Evolutionary conservation across 257 asterid genomes (phyloP).

Genomic region (Osmanthus fragrans): DNA sequence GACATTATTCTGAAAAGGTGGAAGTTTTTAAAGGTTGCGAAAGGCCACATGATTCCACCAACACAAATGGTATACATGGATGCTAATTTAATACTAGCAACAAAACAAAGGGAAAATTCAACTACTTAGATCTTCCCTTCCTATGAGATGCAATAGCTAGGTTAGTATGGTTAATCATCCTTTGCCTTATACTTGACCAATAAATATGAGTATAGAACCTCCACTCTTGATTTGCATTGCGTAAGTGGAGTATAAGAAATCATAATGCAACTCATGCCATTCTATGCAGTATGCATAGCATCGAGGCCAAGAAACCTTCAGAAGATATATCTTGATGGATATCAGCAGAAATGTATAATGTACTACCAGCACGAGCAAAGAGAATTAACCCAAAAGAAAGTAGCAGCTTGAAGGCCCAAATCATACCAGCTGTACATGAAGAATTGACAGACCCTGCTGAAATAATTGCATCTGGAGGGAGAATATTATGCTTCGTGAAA

Average conservation of each 20-base stretch:
- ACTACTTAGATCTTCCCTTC: neutral
- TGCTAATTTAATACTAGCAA: neutral
- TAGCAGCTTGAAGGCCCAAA: constrained; percentile 9
- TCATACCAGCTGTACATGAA: constrained; percentile 89
- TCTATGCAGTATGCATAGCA: no score
- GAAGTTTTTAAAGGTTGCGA: neutral
- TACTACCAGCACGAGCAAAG: neutral
- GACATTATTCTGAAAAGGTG: neutral
- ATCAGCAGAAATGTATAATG: neutral
- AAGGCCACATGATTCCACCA: neutral
- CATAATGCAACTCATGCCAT: neutral
- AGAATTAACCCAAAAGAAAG: constrained; percentile 5
- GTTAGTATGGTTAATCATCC: neutral
- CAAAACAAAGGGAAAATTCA: neutral
- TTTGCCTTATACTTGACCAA: neutral
- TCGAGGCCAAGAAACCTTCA: neutral
- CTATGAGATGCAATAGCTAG: neutral
- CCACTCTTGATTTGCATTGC: neutral
- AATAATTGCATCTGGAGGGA: constrained; percentile 80
- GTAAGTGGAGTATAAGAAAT: neutral
- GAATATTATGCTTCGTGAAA: constrained; percentile 73
- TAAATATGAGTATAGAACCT: neutral
- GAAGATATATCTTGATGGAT: neutral
- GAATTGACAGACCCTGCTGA: constrained; percentile 91
- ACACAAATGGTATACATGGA: neutral